Evolutionary conservation across 257 asterid genomes (phyloP).

Genomic region (Rhazya stricta): DNA sequence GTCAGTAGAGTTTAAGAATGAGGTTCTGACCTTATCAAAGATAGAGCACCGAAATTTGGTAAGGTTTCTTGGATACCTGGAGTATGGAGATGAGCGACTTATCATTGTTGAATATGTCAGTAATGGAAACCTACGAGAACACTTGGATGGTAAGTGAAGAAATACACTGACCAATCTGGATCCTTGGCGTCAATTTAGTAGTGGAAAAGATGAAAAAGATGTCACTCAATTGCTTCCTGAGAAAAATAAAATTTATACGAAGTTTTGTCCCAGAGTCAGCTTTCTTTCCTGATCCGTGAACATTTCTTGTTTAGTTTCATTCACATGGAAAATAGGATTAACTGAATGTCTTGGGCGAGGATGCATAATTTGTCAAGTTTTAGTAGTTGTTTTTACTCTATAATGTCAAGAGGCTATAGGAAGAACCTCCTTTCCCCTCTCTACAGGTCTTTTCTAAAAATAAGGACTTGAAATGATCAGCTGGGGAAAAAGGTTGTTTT

Average conservation of each 20-base stretch:
- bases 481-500: not conserved
- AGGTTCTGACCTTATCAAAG: constrained; percentile 47
- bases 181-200: not conserved
- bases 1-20: constrained; percentile 55
- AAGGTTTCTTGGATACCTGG: constrained; percentile 51
- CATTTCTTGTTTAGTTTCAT: not conserved
- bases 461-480: not conserved
- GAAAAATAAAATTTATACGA: not conserved
- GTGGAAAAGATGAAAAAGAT: not conserved
- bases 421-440: not conserved
- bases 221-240: not conserved
- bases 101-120: constrained; percentile 54
- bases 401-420: too few relatives aligned
- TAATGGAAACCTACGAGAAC: constrained; percentile 69
- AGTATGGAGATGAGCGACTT: constrained; percentile 49
- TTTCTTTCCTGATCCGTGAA: not conserved
- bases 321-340: not conserved
- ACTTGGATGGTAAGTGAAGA: constrained; percentile 56
- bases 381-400: too few relatives aligned
- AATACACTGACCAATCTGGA: not conserved
- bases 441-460: not conserved
- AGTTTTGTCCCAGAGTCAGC: not conserved
- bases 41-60: constrained; percentile 68
- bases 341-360: not conserved
- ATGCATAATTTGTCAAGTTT: not conserved